Evolutionary conservation across 2,329 filamentous ascomycete genomes (phyloP).

Genomic region (Hymenoscyphus albidus): DNA sequence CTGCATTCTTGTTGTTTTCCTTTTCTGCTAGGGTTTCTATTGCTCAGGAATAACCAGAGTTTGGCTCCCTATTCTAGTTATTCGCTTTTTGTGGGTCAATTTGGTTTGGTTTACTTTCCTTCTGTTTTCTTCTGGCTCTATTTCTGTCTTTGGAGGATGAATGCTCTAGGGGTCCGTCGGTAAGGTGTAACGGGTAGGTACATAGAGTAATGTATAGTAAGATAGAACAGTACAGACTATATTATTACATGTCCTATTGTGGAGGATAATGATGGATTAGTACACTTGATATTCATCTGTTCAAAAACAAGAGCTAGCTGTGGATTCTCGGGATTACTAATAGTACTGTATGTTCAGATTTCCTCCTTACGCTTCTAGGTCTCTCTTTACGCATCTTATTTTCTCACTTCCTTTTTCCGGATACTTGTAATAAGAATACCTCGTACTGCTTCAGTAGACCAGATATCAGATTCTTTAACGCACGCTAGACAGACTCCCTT

Average conservation of each 20-base stretch:
- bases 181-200: background rate
- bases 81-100: too few species aligned
- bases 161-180: background rate
- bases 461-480: too few species aligned
- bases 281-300: background rate
- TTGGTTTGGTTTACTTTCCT: background rate
- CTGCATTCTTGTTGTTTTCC: too few species aligned
- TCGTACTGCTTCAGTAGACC: background rate
- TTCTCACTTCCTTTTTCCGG: background rate
- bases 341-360: background rate
- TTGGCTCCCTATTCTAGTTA: too few species aligned
- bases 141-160: background rate
- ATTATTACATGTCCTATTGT: background rate
- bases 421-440: background rate
- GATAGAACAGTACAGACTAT: background rate
- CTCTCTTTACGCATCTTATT: too few species aligned
- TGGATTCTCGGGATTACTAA: background rate
- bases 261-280: background rate
- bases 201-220: background rate
- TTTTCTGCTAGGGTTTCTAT: too few species aligned
- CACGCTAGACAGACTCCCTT: background rate
- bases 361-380: background rate
- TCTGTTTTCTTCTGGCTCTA: background rate
- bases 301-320: background rate
- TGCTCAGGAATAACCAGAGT: too few species aligned